Percentiles rank a stretch among this genome's conserved stretches.
Evolutionary conservation across 805 yeast genomes (phyloP).

Genomic region (Candida ascalaphidarum): DNA sequence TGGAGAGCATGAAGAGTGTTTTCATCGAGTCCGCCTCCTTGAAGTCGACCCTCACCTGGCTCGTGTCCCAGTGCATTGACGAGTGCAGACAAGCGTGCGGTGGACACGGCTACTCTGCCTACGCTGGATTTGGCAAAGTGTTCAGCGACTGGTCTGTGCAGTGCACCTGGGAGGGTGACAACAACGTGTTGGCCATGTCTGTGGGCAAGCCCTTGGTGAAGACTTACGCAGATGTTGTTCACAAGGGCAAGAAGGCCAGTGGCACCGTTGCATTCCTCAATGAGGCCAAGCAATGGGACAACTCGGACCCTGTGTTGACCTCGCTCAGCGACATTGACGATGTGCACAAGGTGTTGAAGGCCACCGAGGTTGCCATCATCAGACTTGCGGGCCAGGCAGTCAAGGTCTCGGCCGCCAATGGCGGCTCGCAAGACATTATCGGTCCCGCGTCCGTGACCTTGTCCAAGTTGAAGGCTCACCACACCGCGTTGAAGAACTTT

Average conservation of each 20-base stretch:
- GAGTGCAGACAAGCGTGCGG: slow-evolving; percentile 92
- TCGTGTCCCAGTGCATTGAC: slow-evolving; percentile 69
- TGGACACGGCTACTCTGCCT: slow-evolving; percentile 94
- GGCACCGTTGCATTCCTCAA: slow-evolving; percentile 38
- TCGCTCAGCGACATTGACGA: slow-evolving; percentile 17
- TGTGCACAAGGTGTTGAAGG: slow-evolving; percentile 21
- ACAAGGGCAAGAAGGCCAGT: slow-evolving; percentile 36
- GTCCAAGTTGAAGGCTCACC: slow-evolving; percentile 44
- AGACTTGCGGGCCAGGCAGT: slow-evolving; percentile 15
- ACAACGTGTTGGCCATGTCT: slow-evolving; percentile 75
- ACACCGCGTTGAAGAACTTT: slow-evolving; percentile 36
- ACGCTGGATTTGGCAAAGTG: slow-evolving; percentile 84
- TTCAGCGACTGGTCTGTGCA: slow-evolving; percentile 94
- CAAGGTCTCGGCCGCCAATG: slow-evolving; percentile 19
- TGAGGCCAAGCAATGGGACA: slow-evolving; percentile 15
- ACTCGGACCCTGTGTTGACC: slow-evolving; percentile 21
- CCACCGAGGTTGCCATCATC: slow-evolving; percentile 16
- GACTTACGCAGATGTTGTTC: slow-evolving; percentile 27
- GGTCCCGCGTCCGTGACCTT: slow-evolving; percentile 37
- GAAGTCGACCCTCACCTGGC: slow-evolving; percentile 88
- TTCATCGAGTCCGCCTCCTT: slow-evolving; percentile 82
- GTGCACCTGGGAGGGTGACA: slow-evolving; percentile 98
- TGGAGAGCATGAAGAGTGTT: slow-evolving; percentile 62
- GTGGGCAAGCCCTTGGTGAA: slow-evolving; percentile 73
- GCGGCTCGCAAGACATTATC: slow-evolving; percentile 36